These are phyloP conservation scores for Coemansia sp. DNA, from an alignment of 371 early-diverging fungal species.

Conservation along the genomic window DNA sequence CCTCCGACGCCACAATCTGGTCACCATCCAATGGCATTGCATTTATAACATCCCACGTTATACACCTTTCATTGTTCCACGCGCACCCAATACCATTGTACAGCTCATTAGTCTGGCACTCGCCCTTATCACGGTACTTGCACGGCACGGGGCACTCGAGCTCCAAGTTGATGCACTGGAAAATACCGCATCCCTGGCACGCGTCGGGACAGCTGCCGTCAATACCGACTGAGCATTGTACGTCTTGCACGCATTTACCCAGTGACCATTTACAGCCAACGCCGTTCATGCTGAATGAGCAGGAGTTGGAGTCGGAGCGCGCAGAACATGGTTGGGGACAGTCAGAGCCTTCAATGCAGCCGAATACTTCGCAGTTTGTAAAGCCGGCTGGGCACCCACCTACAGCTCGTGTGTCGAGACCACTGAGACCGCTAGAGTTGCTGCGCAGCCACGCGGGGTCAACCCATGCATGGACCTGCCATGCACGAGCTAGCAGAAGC, in stretches of 20 bases:
- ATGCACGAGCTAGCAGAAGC: constrained; percentile 3
- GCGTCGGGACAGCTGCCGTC: constrained; percentile 27
- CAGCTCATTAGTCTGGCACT: constrained; percentile 15
- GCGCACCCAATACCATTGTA: constrained; percentile 29
- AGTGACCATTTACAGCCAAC: constrained; percentile 35
- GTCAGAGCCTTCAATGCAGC: constrained; percentile 23
- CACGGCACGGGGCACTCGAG: constrained; percentile 36
- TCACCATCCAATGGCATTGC: constrained; percentile 11
- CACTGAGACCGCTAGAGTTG: neutral
- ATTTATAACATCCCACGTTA: constrained; percentile 25
- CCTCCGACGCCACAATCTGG: constrained; percentile 10
- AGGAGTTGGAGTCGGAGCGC: constrained; percentile 9
- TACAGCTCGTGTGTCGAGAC: constrained; percentile 4
- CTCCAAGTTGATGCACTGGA: constrained; percentile 32
- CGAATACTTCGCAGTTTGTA: constrained; percentile 29
- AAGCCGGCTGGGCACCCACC: constrained; percentile 13
- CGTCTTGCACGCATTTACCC: constrained; percentile 30
- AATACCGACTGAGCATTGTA: constrained; percentile 19
- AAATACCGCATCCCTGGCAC: constrained; percentile 32
- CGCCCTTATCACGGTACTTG: constrained; percentile 1
- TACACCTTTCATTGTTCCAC: constrained; percentile 28
- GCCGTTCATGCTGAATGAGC: constrained; percentile 36
- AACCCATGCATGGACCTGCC: constrained; percentile 12
- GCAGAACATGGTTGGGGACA: constrained; percentile 19
- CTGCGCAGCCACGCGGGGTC: neutral